These are phyloP conservation scores for Posidonia oceanica DNA, from an alignment of 116 monocot genomes.

Conservation along the genomic window DNA sequence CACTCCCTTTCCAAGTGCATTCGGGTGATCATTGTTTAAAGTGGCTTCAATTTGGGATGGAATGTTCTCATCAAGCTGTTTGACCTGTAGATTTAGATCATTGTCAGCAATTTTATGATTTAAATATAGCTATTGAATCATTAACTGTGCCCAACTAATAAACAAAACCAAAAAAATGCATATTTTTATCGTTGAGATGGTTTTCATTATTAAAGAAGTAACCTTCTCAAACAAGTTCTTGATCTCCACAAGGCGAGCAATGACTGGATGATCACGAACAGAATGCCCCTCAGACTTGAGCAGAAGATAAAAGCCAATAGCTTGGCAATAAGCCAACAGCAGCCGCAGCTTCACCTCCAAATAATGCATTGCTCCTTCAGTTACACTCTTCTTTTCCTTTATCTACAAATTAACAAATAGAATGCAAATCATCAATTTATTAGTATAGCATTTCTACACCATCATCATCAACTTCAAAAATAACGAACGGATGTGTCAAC, in stretches of 20 bases:
- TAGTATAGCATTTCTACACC: no score
- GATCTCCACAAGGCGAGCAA: constrained; percentile 70
- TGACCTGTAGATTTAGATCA: constrained; percentile 25
- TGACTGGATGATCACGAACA: constrained; percentile 81
- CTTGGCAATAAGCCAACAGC: constrained; percentile 59
- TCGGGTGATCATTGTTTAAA: constrained; percentile 6
- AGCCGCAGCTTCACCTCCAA: constrained; percentile 40
- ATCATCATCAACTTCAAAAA: no score
- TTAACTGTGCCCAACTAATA: background rate
- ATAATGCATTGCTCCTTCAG: constrained; percentile 29
- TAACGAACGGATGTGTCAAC: no score
- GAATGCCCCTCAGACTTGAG: constrained; percentile 79
- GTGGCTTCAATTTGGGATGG: constrained; percentile 17
- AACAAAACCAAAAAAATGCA: background rate
- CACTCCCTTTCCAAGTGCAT: constrained; percentile 4
- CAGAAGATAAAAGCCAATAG: constrained; percentile 76
- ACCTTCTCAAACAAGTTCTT: constrained; percentile 80
- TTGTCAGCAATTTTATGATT: background rate
- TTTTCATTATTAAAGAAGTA: background rate
- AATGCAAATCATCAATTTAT: background rate
- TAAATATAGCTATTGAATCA: background rate
- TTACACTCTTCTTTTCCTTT: constrained; percentile 11
- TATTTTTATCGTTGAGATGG: background rate
- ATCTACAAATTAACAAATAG: constrained; percentile 43
- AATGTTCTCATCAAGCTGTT: constrained; percentile 29